A percentile compares a stretch with the other conserved stretches of the same genome.
Conservation (phyloP, 345 rosid species). For the Viola odorata region DNA sequence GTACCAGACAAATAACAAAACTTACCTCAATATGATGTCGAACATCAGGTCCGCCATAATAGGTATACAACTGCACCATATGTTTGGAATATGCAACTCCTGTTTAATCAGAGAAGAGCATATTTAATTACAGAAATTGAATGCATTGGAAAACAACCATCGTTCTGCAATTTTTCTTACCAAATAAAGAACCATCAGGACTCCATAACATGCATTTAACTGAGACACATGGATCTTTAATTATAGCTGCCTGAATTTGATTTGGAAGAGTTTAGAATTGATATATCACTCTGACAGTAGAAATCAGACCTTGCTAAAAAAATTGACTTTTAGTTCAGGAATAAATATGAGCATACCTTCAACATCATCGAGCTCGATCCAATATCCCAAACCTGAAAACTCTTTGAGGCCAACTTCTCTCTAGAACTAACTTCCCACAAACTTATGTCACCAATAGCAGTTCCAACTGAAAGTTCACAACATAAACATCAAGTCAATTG, state of each 20-base stretch:
- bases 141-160: background rate
- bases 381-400: constrained; percentile 37
- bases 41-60: constrained; percentile 19
- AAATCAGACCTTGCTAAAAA: background rate
- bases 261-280: constrained; percentile 7
- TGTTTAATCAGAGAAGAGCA: constrained; percentile 15
- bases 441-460: constrained; percentile 26
- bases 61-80: constrained; percentile 35
- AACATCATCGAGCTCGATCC: constrained; percentile 28
- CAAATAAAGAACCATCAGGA: constrained; percentile 37
- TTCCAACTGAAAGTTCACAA: constrained; percentile 31
- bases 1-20: background rate
- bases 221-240: constrained; percentile 33
- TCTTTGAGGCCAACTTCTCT: constrained; percentile 24
- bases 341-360: constrained; percentile 21
- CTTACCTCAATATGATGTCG: constrained; percentile 36
- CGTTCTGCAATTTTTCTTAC: constrained; percentile 17
- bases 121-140: constrained; percentile 1
- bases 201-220: constrained; percentile 38
- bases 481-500: constrained; percentile 5
- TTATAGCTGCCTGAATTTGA: constrained; percentile 30
- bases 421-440: constrained; percentile 39
- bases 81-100: constrained; percentile 46
- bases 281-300: background rate
- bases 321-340: too few relatives aligned